Evolutionary conservation across 306 rosid genomes (phyloP).

Genomic region (Glycyrrhiza uralensis): DNA sequence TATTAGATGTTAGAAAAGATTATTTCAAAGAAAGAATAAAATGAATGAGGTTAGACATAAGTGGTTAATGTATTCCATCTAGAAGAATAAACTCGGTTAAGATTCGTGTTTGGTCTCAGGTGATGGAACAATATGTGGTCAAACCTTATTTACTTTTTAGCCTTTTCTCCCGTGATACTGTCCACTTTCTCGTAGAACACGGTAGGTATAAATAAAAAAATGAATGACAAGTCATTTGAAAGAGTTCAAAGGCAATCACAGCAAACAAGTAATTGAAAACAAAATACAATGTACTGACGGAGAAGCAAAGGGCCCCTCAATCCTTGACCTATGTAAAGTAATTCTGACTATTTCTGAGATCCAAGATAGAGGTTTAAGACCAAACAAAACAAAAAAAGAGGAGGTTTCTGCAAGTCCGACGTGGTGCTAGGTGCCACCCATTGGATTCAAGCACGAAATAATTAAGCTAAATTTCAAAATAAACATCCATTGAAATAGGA

Average conservation of each 20-base stretch:
- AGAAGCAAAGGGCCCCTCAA: constrained; percentile 19
- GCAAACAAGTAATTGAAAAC: neutral
- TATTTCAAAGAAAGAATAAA: neutral
- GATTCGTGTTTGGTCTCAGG: too few relatives aligned
- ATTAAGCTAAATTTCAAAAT: constrained; percentile 15
- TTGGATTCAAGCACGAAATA: constrained; percentile 1
- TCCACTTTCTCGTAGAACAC: too few relatives aligned
- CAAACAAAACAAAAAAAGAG: neutral
- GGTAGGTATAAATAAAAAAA: neutral
- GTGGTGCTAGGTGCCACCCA: neutral
- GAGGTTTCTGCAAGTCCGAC: neutral
- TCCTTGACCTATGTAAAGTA: constrained; percentile 11
- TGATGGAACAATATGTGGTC: too few relatives aligned
- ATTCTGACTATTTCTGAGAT: too few relatives aligned
- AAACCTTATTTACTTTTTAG: too few relatives aligned
- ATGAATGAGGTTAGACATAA: neutral
- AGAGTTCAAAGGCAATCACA: constrained; percentile 13
- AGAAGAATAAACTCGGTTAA: too few relatives aligned
- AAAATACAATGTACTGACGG: constrained; percentile 23
- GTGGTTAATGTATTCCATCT: too few relatives aligned
- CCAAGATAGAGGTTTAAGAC: too few relatives aligned
- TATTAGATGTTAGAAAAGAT: neutral
- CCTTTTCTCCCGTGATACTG: too few relatives aligned
- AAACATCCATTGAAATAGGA: constrained; percentile 12
- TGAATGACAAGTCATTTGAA: neutral